Evolutionary conservation across 768 basidiomycete genomes (phyloP).

Genomic region (Agaricus sinodeliciosus): DNA sequence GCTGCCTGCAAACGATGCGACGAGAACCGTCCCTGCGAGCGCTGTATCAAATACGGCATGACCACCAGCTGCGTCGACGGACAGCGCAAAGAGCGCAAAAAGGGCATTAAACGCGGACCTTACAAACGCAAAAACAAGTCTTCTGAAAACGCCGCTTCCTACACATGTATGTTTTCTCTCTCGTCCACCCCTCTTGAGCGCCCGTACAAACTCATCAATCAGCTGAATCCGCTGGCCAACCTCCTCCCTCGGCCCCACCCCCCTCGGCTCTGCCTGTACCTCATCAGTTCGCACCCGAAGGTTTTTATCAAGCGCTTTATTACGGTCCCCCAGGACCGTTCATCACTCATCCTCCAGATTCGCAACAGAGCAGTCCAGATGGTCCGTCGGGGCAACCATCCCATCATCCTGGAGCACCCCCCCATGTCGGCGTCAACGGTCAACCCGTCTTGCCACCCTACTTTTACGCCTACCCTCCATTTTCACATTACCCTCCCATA

Average conservation of each 20-base stretch:
- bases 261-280: constrained; percentile 4
- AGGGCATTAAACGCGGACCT: constrained; percentile 82
- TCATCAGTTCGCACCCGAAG: constrained; percentile 23
- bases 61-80: constrained; percentile 77
- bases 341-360: constrained; percentile 25
- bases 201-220: constrained; percentile 10
- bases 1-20: constrained; percentile 87
- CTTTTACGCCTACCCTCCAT: constrained; percentile 32
- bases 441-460: constrained; percentile 35
- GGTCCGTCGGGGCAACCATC: constrained; percentile 5
- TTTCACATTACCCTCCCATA: constrained; percentile 29
- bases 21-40: constrained; percentile 81
- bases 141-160: constrained; percentile 13
- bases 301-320: constrained; percentile 32
- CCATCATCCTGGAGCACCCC: constrained; percentile 15
- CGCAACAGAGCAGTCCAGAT: constrained; percentile 21
- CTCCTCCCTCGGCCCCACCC: constrained; percentile 16
- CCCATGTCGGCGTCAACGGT: constrained; percentile 20
- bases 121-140: constrained; percentile 60
- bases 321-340: constrained; percentile 30
- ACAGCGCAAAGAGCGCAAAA: constrained; percentile 89
- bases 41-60: constrained; percentile 86
- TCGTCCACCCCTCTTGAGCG: not conserved
- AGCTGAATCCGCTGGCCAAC: constrained; percentile 22
- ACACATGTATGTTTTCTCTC: constrained; percentile 13